phyloP scores from a whole-genome alignment of 1,139 yeast genomes.

The Sugiyamaella japonica region DNA sequence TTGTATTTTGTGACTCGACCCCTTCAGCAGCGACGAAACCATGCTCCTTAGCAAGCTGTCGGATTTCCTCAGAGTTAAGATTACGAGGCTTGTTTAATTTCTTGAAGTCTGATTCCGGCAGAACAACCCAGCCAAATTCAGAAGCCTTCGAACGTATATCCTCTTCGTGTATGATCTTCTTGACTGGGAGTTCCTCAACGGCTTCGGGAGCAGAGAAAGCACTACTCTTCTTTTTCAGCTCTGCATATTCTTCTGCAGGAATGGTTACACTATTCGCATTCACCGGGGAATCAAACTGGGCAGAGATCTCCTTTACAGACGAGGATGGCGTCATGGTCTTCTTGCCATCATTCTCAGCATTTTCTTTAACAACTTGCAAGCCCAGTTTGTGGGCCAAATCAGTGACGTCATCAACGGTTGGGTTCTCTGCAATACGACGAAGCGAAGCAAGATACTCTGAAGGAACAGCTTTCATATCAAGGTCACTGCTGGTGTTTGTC shows the following conservation, averaged over 20 bases:
- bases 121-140: conserved; percentile 29
- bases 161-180: conserved; percentile 25
- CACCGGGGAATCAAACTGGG: conserved; percentile 4
- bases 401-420: conserved; percentile 37
- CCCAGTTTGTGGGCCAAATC: conserved; percentile 36
- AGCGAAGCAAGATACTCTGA: conserved; percentile 38
- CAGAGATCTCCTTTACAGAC: conserved; percentile 11
- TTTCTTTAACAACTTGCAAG: conserved; percentile 24
- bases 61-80: conserved; percentile 24
- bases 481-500: conserved; percentile 18
- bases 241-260: conserved; percentile 7
- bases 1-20: conserved; percentile 18
- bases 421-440: conserved; percentile 39
- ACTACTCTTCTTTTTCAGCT: conserved; percentile 10
- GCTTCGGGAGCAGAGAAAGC: conserved; percentile 26
- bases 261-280: conserved; percentile 5
- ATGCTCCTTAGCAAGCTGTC: conserved; percentile 28
- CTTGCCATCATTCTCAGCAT: conserved; percentile 4
- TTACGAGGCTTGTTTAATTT: conserved; percentile 23
- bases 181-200: conserved; percentile 16
- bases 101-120: conserved; percentile 28
- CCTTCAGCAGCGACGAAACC: conserved; percentile 35
- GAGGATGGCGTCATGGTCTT: conserved; percentile 1
- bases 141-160: conserved; percentile 32
- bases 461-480: conserved; percentile 40